Evolutionary conservation across 2,329 filamentous ascomycete genomes (phyloP).

Genomic region (Penicillium sp.): DNA sequence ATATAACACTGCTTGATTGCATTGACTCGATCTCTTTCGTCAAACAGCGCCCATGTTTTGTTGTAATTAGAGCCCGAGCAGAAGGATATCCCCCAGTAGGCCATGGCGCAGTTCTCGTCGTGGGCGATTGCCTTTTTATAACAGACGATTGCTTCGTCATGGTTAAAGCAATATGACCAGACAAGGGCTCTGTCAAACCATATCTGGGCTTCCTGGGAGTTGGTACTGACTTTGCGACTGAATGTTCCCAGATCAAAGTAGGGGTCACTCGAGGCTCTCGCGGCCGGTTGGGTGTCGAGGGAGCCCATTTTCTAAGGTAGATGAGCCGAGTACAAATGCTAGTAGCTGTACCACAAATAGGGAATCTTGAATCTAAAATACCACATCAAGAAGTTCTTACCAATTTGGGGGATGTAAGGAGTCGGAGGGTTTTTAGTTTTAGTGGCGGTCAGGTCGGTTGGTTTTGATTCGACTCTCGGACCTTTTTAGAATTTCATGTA

Average conservation of each 20-base stretch:
- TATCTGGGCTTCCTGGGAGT: constrained; percentile 26
- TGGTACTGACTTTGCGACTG: constrained; percentile 34
- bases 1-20: constrained; percentile 15
- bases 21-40: constrained; percentile 12
- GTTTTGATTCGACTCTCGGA: constrained; percentile 13
- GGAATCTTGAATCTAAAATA: background rate
- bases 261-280: constrained; percentile 17
- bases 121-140: constrained; percentile 29
- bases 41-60: constrained; percentile 22
- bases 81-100: constrained; percentile 27
- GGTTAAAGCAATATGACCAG: constrained; percentile 38
- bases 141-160: constrained; percentile 34
- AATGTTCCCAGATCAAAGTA: constrained; percentile 32
- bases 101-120: constrained; percentile 33
- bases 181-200: constrained; percentile 35
- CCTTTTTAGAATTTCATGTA: background rate
- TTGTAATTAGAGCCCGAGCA: constrained; percentile 23
- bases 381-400: constrained; percentile 2
- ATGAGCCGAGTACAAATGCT: background rate
- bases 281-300: background rate
- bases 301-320: constrained; percentile 4
- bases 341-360: background rate
- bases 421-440: constrained; percentile 17
- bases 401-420: constrained; percentile 4
- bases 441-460: background rate